These are phyloP conservation scores for Yamagishiella unicocca DNA, from an alignment of 139 green algal genomes.

Conservation along the genomic window DNA sequence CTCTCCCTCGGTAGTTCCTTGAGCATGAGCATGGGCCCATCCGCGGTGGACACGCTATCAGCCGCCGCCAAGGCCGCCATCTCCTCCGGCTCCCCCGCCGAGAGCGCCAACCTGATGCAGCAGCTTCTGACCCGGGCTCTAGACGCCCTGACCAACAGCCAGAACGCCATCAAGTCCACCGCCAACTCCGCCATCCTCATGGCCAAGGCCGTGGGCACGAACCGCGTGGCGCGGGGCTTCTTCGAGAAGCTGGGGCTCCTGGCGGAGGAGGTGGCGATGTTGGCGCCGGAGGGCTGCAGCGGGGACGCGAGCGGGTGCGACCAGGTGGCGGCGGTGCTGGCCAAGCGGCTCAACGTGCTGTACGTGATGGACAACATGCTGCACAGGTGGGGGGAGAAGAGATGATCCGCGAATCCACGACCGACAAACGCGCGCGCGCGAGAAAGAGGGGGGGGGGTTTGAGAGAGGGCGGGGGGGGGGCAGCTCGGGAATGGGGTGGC, in stretches of 20 bases:
- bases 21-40: no score
- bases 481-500: no score
- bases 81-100: background rate
- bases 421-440: background rate
- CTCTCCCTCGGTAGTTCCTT: no score
- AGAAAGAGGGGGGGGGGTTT: background rate
- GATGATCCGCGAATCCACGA: no score
- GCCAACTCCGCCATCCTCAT: constrained; percentile 5
- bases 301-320: constrained; percentile 13
- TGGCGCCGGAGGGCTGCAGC: constrained; percentile 28
- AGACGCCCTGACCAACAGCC: constrained; percentile 21
- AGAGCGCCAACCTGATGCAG: background rate
- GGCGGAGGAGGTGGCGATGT: constrained; percentile 17
- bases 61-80: constrained; percentile 2
- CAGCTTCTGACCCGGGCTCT: constrained; percentile 1
- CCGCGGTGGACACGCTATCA: background rate
- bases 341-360: constrained; percentile 35
- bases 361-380: constrained; percentile 45
- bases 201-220: constrained; percentile 19
- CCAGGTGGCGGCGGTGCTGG: constrained; percentile 3
- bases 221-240: constrained; percentile 17
- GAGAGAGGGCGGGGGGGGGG: no score
- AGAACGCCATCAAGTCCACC: constrained; percentile 21
- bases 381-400: constrained; percentile 20
- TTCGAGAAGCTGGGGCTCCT: constrained; percentile 6